Evolutionary conservation across 2,329 filamentous ascomycete species (phyloP), one percentile per base, ranked within the genome.

Genomic region (Colletotrichum sp.): DNA sequence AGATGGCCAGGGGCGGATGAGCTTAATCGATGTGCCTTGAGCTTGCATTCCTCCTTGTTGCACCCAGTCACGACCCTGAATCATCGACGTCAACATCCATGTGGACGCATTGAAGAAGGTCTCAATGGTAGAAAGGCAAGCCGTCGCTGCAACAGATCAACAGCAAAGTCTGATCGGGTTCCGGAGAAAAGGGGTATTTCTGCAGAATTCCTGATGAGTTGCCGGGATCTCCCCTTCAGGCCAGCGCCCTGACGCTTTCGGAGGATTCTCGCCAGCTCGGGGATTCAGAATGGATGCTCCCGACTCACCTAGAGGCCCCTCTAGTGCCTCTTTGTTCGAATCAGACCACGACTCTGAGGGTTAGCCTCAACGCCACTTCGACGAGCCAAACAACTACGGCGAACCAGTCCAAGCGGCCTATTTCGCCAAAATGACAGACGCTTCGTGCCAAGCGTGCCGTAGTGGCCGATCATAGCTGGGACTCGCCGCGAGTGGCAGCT

Each of bases 1-100:
- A 68, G 52, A 34, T 63, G 69, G 43, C 73, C 63, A 55, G 72
- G 73, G 70, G 10, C 28, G 30, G 57, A 48, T 60, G 74, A 75
- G 74, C 70, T 75, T 75, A 75, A 73, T 68, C 64, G 24, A 68
- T 16, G 26, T 68, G 12, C 32, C 43, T 70, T 63, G 55, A 34
- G 36, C 36, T 64, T 28, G 59, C 43, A 52, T 68, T 72, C 21
- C 63, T 64, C 21, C 18, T 3, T 32, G 36, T 12, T 52, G 59
- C 64, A 52, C n/a, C 43, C 43, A 52, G 6, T 52, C 43, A 0
- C n/a, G 43, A 55, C 59, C 55, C 43, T 9, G 14, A 14, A 34
- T 55, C 18, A 24, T 39, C 68, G 32, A 72, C 34, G 72, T 72
- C 61, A 67, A 34, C 16, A 55, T 14, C 34, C 18, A 43, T 66